phyloP scores from a whole-genome alignment of 495 filamentous ascomycete species.

The Glarea lozoyensis region DNA sequence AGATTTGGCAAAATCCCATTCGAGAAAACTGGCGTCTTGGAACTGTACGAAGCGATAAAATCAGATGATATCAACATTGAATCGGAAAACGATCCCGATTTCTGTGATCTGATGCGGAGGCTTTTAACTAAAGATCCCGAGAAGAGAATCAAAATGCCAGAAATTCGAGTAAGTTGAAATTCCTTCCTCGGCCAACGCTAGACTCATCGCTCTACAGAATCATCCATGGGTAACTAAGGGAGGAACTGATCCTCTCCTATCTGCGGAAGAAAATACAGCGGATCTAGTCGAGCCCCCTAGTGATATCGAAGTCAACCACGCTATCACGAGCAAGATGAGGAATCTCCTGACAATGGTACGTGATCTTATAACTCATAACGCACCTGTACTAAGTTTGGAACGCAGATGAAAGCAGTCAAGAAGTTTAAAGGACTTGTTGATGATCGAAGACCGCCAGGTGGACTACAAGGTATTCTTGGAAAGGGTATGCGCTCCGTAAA shows the following conservation, averaged over 20 bases:
- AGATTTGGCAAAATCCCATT: conserved; percentile 85
- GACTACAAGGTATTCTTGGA: conserved; percentile 49
- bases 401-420: conserved; percentile 82
- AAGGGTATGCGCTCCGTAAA: conserved; percentile 46
- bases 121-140: conserved; percentile 69
- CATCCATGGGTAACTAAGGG: conserved; percentile 90
- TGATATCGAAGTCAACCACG: conserved; percentile 78
- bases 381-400: conserved; percentile 4
- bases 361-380: conserved; percentile 2
- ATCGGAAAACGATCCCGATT: conserved; percentile 46
- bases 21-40: conserved; percentile 64
- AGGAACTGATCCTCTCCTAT: conserved; percentile 71
- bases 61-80: conserved; percentile 45
- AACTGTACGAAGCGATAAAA: conserved; percentile 83
- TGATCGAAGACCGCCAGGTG: conserved; percentile 30
- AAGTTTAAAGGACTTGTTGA: conserved; percentile 66
- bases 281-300: conserved; percentile 72
- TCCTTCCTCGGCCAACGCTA: conserved; percentile 3
- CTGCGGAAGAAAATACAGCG: conserved; percentile 78
- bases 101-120: conserved; percentile 57
- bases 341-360: conserved; percentile 78
- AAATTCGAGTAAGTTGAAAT: conserved; percentile 57
- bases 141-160: conserved; percentile 72
- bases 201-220: conserved; percentile 41
- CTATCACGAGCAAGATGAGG: conserved; percentile 81